Base-by-base conservation (phyloP, 257 asterid species). In the Rauvolfia tetraphylla region DNA sequence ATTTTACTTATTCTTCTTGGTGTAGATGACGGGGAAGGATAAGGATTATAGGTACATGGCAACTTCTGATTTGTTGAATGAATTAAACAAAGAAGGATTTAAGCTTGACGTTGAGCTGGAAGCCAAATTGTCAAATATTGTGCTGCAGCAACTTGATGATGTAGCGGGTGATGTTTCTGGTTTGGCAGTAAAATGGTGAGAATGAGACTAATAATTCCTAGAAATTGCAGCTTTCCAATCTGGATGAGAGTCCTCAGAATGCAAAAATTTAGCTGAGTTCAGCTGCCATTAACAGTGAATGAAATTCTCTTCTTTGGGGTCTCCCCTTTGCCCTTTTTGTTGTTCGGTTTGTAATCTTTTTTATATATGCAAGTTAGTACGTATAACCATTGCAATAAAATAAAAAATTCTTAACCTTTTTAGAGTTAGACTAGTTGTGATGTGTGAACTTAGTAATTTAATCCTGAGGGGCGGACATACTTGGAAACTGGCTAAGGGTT, bases 41-140 rank as follows among this genome's bases (percentile, higher is more conserved):
- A 95, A 95, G 87, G 99, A 95, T 80, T 95, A 86, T 79, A 87
- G 99, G 89, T 95, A 95, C 78, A 95, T 95, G 99, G 99, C 99
- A 46, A 95, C 99, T 79, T 95, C 99, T 65, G 99, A 95, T 88
- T 95, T 95, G 88, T 93, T 95, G 36, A 90, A 89, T 80, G 98
- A 93, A 78, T 81, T 95, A 46, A 95, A 93, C 88, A 95, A 91
- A 81, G 99, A 93, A 63, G 92, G 92, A 31, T 91, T 95, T 81
- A 95, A 89, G 77, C 84, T 93, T 58, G 99, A 95, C 79, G 79
- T 63, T 63, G 99, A 95, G 61, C 93, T 93, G 53, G 99, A 95
- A 82, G 88, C 87, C 23, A 95, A 93, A 72, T 80, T 95, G 84
- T 89, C 96, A 11, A 91, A 80, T 83, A 87, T 83, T 82, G 91